Evolutionary conservation across 768 basidiomycete species (phyloP), one percentile per base, ranked within the genome.

Genomic region (Amanita brunnescens): DNA sequence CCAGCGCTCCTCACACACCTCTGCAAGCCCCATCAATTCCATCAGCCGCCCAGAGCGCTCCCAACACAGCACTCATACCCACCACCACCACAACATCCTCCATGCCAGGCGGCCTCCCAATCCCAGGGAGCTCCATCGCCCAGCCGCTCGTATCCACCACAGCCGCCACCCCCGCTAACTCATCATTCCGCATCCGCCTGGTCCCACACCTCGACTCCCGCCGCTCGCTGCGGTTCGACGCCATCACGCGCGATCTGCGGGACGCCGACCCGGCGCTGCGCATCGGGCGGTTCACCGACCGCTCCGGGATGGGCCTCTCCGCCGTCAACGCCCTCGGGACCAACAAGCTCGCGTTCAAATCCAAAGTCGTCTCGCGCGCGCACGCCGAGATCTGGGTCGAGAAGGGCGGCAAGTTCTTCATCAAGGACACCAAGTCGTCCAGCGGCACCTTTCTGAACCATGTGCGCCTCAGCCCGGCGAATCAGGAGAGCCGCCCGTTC

Each of bases 391-490:
- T 97, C 30, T 96, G 92, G 91, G 75, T 81, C 49, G 84, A 87
- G 54, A 54, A 58, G 0, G 76, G 76, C 0, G 78, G 74, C 13
- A 77, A 81, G 64, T 96, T 97, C 66, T 91, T 76, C 64, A 87
- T 99, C 60, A 79, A 79, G 48, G 95, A 97, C 64, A 95, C 92
- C 18, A 90, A 91, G 66, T 85, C 82, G 37, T 86, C 83, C 44
- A 86, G 85, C 0, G 95, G 95, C 21, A 99, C 95, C 1, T 98
- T 98, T 64, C 73, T 98, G 55, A 99, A 99, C 65, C 94, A 97
- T 63, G 81, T 94, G 49, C 70, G 94, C 41, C 75, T 98, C n/a
- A 83, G 83, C 33, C 74, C 84, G 0, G 92, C 94, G 9, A 87
- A 86, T 43, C 77, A 80, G 6, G 94, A 95, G 64, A 87, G 83